Percentiles rank a stretch among this genome's conserved stretches.
Conservation (phyloP, 1,139 yeast genomes). For the Hansenula sp. region DNA sequence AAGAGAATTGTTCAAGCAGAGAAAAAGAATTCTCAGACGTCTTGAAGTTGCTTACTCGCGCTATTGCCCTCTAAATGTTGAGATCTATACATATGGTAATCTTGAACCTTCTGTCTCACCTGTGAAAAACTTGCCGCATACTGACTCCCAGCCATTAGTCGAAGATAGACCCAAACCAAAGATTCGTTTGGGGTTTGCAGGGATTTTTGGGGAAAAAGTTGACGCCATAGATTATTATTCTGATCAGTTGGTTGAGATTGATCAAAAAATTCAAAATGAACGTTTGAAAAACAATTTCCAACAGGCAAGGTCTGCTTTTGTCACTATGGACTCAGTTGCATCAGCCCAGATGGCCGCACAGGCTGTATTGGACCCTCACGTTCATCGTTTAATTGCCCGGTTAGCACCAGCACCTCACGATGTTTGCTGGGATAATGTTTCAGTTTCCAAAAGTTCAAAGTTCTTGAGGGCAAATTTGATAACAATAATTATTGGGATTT, state of each 20-base stretch:
- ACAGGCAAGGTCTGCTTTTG: constrained; percentile 54
- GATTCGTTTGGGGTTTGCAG: constrained; percentile 40
- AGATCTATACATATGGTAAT: constrained; percentile 26
- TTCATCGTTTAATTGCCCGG: constrained; percentile 62
- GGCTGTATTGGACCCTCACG: constrained; percentile 75
- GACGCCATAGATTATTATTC: constrained; percentile 67
- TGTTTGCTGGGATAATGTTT: constrained; percentile 74
- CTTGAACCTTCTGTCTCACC: constrained; percentile 23
- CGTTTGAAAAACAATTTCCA: constrained; percentile 41
- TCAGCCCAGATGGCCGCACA: constrained; percentile 87
- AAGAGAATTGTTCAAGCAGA: constrained; percentile 35
- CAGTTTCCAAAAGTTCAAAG: constrained; percentile 54
- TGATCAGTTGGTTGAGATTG: constrained; percentile 50
- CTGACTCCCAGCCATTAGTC: constrained; percentile 12
- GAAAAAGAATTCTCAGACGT: constrained; percentile 31
- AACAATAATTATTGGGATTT: constrained; percentile 57
- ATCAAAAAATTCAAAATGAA: constrained; percentile 48
- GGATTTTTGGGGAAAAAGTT: constrained; percentile 52
- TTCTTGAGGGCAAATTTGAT: constrained; percentile 57
- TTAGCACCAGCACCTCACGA: constrained; percentile 85
- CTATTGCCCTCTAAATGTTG: constrained; percentile 42
- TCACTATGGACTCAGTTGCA: constrained; percentile 84
- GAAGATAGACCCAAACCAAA: constrained; percentile 31
- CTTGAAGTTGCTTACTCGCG: constrained; percentile 46
- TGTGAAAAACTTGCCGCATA: constrained; percentile 2